These are phyloP conservation scores for Microsporum audouinii DNA, from an alignment of 2,329 filamentous ascomycete genomes.

Conservation along the genomic window DNA sequence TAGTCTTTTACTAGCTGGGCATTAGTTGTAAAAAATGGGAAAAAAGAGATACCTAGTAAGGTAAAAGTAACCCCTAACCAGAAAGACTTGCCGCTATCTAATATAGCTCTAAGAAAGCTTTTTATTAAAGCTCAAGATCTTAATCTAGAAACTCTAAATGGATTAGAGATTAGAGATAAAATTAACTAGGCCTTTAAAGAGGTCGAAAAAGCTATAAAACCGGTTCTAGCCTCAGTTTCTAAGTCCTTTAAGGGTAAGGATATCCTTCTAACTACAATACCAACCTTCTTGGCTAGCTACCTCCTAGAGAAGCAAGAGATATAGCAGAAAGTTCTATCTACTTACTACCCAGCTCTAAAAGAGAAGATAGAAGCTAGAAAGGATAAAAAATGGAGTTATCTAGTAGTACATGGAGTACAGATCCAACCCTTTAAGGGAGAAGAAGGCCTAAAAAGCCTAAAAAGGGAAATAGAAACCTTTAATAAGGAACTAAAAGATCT, in stretches of 20 bases:
- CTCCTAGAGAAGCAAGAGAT: background rate
- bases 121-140: too few species aligned
- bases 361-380: background rate
- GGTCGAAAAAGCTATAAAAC: background rate
- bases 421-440: background rate
- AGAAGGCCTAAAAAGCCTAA: background rate
- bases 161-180: background rate
- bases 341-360: background rate
- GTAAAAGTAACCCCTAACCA: too few species aligned
- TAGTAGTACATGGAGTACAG: background rate
- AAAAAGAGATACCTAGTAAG: too few species aligned
- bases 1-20: background rate
- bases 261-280: background rate
- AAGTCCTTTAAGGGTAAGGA: background rate
- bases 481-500: background rate
- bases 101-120: too few species aligned
- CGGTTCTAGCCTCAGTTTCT: background rate
- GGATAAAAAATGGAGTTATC: background rate
- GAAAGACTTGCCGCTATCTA: too few species aligned
- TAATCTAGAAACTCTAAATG: background rate
- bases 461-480: background rate
- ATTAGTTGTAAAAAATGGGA: background rate
- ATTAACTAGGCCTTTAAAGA: background rate
- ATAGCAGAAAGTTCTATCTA: background rate
- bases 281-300: background rate